These are phyloP conservation scores for Ceratocystis huliohia DNA, from an alignment of 2,329 filamentous ascomycete genomes.

Conservation along the genomic window DNA sequence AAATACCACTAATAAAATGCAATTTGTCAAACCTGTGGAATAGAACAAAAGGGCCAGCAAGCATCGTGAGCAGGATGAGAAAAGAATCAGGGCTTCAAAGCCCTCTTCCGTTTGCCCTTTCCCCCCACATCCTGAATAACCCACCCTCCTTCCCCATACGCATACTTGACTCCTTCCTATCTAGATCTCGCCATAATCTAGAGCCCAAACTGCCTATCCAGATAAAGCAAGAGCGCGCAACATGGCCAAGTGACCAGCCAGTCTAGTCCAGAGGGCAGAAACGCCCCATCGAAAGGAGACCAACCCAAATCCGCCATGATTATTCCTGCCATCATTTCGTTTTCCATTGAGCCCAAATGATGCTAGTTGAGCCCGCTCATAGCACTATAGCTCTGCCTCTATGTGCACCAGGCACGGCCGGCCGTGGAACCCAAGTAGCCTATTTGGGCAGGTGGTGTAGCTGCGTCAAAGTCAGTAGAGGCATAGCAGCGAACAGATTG, in stretches of 20 bases:
- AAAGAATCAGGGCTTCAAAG: not conserved
- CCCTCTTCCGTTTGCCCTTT: not conserved
- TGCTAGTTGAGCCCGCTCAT: not conserved
- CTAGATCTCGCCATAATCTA: not conserved
- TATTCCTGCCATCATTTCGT: not conserved
- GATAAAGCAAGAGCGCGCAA: not conserved
- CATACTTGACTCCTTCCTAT: not conserved
- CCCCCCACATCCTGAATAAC: not conserved
- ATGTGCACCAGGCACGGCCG: not conserved
- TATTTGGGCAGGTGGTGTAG: not conserved
- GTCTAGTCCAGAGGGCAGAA: not conserved
- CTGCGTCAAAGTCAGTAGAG: not conserved
- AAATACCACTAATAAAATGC: not conserved
- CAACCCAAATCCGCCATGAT: not conserved
- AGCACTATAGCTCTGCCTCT: not conserved
- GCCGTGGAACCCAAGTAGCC: not conserved
- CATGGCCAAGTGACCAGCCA: not conserved
- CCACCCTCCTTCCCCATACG: not conserved
- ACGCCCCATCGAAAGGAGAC: not conserved
- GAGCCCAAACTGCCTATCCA: not conserved
- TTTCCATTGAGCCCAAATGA: not conserved
- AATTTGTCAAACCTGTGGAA: not conserved
- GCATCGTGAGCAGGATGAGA: not conserved
- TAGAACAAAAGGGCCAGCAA: slow-evolving; percentile 6
- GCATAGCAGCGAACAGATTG: not conserved